Base-by-base conservation (phyloP, 2,329 filamentous ascomycete species). In the Scedosporium apiospermum region DNA sequence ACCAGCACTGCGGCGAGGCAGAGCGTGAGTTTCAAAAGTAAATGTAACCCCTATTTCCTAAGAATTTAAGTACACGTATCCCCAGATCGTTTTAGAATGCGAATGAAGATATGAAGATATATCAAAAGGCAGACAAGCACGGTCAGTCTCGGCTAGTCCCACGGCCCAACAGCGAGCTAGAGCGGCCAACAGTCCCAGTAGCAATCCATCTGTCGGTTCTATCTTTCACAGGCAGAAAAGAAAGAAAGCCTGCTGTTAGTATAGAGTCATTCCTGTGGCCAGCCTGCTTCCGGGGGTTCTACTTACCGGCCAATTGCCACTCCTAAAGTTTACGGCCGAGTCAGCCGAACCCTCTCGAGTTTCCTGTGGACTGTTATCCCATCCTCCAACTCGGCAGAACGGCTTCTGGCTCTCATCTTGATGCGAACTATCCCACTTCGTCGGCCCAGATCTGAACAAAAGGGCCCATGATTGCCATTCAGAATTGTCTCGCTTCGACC, bases 201-300 rank as follows among this genome's bases (percentile, higher is more conserved):
- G 51, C 51, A 55, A 55, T 55, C 51, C 51, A 55, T 55, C 51
- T 55, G n/a, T 26, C 51, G 51, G 51, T 55, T 55, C 51, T 55
- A 55, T 30, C 6, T 4, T 30, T 30, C 6, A 53, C 18, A 21
- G n/a, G n/a, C n/a, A n/a, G n/a, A n/a, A n/a, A n/a, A n/a, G n/a
- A n/a, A n/a, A n/a, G n/a, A n/a, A n/a, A n/a, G n/a, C n/a, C n/a
- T n/a, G n/a, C 1, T 55, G 21, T 21, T 26, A 55, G 21, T 6
- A 55, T n/a, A n/a, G 14, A 26, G 6, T 18, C 44, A 10, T 38
- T 12, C 30, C 30, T 38, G 9, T 2, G 30, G 4, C 3, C 30
- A 38, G 12, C 30, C 12, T 38, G 30, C 9, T 9, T 38, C 9
- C 9, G 30, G 30, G 30, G 30, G 7, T 38, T 38, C 7, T 12